Evolutionary conservation across 225 moss, liverwort and hornwort species (phyloP).

Genomic region (Takakia lepidozioides): DNA sequence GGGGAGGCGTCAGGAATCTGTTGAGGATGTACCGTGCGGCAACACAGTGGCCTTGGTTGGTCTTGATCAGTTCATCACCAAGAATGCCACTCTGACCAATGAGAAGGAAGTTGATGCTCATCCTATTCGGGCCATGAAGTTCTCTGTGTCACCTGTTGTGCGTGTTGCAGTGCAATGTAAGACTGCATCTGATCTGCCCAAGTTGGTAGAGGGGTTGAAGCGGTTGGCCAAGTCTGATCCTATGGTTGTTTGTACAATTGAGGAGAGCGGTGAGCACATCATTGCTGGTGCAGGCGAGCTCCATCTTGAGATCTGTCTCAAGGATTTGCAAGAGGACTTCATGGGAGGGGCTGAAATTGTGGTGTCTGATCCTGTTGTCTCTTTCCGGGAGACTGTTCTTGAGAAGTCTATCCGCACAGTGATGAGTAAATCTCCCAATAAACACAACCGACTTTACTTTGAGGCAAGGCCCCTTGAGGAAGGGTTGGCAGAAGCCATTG

Average conservation of each 20-base stretch:
- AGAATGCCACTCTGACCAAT: constrained; percentile 47
- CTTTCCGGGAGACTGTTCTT: constrained; percentile 27
- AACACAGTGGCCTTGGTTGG: constrained; percentile 61
- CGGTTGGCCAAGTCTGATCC: constrained; percentile 48
- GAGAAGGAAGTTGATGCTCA: constrained; percentile 59
- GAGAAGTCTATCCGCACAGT: constrained; percentile 20
- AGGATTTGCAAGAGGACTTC: constrained; percentile 45
- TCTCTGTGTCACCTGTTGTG: constrained; percentile 52
- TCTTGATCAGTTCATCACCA: constrained; percentile 53
- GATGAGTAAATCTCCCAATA: constrained; percentile 35
- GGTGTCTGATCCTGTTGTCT: constrained; percentile 37
- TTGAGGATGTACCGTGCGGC: no score
- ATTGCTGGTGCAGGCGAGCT: constrained; percentile 35
- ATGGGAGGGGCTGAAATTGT: constrained; percentile 50
- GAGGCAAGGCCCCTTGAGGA: constrained; percentile 32
- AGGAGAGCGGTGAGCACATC: constrained; percentile 49
- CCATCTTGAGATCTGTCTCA: constrained; percentile 45
- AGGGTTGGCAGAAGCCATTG: constrained; percentile 40
- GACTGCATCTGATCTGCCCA: constrained; percentile 47
- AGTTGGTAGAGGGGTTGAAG: constrained; percentile 56
- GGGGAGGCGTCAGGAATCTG: no score
- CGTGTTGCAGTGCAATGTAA: constrained; percentile 59
- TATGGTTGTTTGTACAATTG: constrained; percentile 43
- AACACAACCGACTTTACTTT: constrained; percentile 36
- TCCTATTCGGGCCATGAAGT: constrained; percentile 53